Evolutionary conservation across 2,329 filamentous ascomycete genomes (phyloP).

Genomic region (Dryadomyces sulphureus): DNA sequence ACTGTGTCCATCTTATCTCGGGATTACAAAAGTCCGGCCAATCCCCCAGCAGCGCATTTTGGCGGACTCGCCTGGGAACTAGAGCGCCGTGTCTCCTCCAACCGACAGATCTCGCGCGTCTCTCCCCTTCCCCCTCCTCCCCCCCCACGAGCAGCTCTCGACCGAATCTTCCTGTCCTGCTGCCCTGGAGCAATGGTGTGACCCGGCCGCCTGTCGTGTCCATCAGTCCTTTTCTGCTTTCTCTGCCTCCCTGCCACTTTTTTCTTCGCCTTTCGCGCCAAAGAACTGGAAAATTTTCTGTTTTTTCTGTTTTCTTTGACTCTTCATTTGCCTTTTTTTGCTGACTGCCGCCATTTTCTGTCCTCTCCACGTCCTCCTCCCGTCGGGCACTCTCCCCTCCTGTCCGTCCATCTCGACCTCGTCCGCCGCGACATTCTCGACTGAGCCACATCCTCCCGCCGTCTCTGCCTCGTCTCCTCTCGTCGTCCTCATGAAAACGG

Average conservation of each 20-base stretch:
- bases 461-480: background rate
- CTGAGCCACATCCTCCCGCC: background rate
- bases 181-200: constrained; percentile 3
- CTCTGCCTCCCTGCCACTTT: background rate
- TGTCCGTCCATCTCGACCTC: too few relatives aligned
- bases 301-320: too few relatives aligned
- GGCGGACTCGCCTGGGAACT: background rate
- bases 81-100: too few relatives aligned
- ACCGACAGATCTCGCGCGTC: constrained; percentile 3
- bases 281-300: background rate
- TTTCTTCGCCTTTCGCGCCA: background rate
- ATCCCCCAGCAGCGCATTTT: constrained; percentile 3
- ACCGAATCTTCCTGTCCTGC: background rate
- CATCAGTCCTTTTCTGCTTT: background rate
- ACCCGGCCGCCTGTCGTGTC: background rate
- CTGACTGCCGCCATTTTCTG: too few relatives aligned
- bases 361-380: too few relatives aligned
- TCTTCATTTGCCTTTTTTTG: too few relatives aligned
- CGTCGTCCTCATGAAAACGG: constrained; percentile 33
- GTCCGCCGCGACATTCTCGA: too few relatives aligned
- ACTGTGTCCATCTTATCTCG: too few relatives aligned
- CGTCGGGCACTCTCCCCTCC: too few relatives aligned
- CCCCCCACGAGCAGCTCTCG: background rate
- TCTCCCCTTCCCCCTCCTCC: constrained; percentile 1
- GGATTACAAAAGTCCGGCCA: constrained; percentile 2